A percentile compares a stretch with the other conserved stretches of the same genome.
phyloP scores from a whole-genome alignment of 192 early-diverging fungal species.

The Coemansia nantahalensis region DNA sequence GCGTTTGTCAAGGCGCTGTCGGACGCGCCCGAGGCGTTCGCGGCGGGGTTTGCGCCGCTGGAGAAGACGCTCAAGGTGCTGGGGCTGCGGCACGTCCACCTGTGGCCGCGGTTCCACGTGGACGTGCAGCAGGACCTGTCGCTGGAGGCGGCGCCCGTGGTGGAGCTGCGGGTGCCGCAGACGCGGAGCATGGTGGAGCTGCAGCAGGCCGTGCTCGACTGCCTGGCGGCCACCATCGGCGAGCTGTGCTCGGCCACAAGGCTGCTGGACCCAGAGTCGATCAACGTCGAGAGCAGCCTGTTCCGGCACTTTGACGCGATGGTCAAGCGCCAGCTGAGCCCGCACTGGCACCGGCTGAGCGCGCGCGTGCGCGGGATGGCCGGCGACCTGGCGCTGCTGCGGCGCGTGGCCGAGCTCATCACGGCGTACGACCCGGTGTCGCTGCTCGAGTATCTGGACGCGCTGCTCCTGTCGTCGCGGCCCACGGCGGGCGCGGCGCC shows the following conservation, averaged over 20 bases:
- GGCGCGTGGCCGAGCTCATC: slow-evolving; percentile 72
- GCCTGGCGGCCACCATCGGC: slow-evolving; percentile 71
- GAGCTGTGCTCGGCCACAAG: slow-evolving; percentile 70
- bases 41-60: slow-evolving; percentile 78
- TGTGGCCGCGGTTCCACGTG: slow-evolving; percentile 77
- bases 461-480: slow-evolving; percentile 63
- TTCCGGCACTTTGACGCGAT: slow-evolving; percentile 82
- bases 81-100: slow-evolving; percentile 72
- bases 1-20: slow-evolving; percentile 95
- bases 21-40: slow-evolving; percentile 79
- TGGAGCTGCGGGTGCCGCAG: slow-evolving; percentile 77
- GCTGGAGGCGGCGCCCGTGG: slow-evolving; percentile 56
- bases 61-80: slow-evolving; percentile 83
- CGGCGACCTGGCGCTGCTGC: slow-evolving; percentile 67
- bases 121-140: slow-evolving; percentile 52
- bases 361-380: slow-evolving; percentile 72
- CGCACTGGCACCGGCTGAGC: slow-evolving; percentile 84
- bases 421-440: slow-evolving; percentile 85
- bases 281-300: slow-evolving; percentile 84
- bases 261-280: slow-evolving; percentile 73
- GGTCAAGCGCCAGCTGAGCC: slow-evolving; percentile 72
- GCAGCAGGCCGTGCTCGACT: slow-evolving; percentile 81
- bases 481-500: slow-evolving; percentile 25
- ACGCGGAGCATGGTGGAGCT: slow-evolving; percentile 78
- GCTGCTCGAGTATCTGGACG: slow-evolving; percentile 84